phyloP scores from a whole-genome alignment of 2,329 filamentous ascomycete genomes.

The Xylariaceae sp. region DNA sequence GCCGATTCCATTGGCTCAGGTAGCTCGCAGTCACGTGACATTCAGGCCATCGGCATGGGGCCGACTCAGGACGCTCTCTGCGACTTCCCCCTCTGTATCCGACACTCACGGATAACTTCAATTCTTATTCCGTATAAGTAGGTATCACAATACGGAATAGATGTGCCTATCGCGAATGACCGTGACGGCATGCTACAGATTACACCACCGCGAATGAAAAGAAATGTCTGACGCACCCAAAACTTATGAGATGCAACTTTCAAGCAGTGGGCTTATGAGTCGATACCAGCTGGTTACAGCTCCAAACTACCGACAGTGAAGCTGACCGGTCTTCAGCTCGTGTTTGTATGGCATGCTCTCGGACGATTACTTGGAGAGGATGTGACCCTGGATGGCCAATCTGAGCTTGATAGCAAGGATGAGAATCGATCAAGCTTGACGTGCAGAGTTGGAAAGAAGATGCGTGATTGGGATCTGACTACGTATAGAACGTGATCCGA shows the following conservation, averaged over 20 bases:
- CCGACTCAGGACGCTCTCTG: neutral
- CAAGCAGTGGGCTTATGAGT: too few species aligned
- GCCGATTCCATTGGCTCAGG: slow-evolving; percentile 42
- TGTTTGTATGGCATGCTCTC: too few species aligned
- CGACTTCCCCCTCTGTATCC: neutral
- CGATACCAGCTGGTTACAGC: too few species aligned
- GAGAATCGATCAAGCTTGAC: neutral
- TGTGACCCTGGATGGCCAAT: neutral
- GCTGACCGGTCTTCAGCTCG: too few species aligned
- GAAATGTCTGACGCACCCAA: too few species aligned
- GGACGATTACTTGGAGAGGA: neutral
- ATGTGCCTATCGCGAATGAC: too few species aligned
- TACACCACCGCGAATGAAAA: too few species aligned
- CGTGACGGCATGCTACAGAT: too few species aligned
- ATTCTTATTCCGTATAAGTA: neutral
- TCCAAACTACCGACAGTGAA: too few species aligned
- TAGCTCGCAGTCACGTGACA: slow-evolving; percentile 30
- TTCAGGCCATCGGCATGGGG: slow-evolving; percentile 9
- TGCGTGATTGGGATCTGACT: neutral
- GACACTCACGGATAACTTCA: neutral
- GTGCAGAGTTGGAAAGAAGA: neutral
- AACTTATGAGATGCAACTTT: too few species aligned
- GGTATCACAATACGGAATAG: neutral
- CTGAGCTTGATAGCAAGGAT: neutral
- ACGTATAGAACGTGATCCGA: neutral